Conservation (phyloP, 2,329 filamentous ascomycete genomes). For the Chaetomium strumarium region DNA sequence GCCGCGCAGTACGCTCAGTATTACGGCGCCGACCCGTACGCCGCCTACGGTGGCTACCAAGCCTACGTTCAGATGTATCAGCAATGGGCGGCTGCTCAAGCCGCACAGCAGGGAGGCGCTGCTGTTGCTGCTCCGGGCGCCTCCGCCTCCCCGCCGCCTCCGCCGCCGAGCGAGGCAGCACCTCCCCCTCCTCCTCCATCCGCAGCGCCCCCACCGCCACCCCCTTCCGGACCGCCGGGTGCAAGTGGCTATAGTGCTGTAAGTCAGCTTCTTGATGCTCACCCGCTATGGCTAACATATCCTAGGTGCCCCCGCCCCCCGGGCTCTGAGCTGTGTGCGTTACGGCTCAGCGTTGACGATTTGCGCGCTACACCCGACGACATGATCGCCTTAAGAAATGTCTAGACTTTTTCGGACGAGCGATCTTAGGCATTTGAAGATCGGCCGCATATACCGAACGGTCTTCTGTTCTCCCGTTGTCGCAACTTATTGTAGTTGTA, state of each 20-base stretch:
- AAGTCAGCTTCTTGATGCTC: conserved; percentile 30
- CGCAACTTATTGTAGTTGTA: too few relatives aligned
- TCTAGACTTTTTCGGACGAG: too few relatives aligned
- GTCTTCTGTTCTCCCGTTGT: too few relatives aligned
- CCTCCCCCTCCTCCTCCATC: conserved; percentile 55
- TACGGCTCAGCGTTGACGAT: too few relatives aligned
- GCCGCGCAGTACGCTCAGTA: conserved; percentile 79
- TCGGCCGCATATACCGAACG: too few relatives aligned
- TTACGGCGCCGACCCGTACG: conserved; percentile 72
- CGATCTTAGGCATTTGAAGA: too few relatives aligned
- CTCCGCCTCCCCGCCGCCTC: conserved; percentile 50
- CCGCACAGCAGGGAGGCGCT: conserved; percentile 37
- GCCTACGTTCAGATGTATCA: conserved; percentile 70
- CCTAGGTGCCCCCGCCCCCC: conserved; percentile 50
- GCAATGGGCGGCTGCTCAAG: conserved; percentile 58
- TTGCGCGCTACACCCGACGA: too few relatives aligned
- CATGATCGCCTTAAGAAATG: too few relatives aligned
- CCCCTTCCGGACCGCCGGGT: conserved; percentile 49
- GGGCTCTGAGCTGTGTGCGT: conserved; percentile 37
- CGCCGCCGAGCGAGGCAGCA: conserved; percentile 53
- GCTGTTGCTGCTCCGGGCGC: conserved; percentile 41
- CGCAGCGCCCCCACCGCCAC: conserved; percentile 52
- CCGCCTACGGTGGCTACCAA: conserved; percentile 82
- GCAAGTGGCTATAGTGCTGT: conserved; percentile 57
- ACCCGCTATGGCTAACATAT: conserved; percentile 15